These are phyloP conservation scores for Puccinia triticina DNA, from an alignment of 1,284 basidiomycete species.

Conservation along the genomic window DNA sequence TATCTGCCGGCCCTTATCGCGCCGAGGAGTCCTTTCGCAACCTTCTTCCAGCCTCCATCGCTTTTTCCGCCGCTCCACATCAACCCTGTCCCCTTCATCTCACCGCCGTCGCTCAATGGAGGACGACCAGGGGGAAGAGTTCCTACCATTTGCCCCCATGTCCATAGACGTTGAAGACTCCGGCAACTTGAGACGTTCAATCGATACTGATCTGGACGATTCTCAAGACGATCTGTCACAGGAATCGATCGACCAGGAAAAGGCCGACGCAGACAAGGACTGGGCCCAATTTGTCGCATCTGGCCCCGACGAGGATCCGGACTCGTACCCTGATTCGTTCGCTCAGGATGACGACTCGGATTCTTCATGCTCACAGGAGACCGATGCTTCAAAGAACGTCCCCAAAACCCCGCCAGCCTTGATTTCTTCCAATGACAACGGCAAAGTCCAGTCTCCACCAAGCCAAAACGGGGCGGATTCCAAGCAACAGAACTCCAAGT, in stretches of 20 bases:
- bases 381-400: neutral
- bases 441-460: neutral
- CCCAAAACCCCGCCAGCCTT: neutral
- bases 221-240: neutral
- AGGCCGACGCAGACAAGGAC: neutral
- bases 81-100: neutral
- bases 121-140: neutral
- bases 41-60: neutral
- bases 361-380: neutral
- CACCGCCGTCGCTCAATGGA: neutral
- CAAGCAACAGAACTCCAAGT: neutral
- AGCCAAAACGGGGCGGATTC: neutral
- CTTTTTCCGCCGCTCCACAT: neutral
- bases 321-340: conserved; percentile 14
- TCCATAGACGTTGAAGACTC: neutral
- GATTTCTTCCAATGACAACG: neutral
- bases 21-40: neutral
- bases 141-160: neutral
- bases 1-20: neutral
- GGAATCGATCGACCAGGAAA: neutral
- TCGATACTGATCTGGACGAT: neutral
- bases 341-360: neutral
- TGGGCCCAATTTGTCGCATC: conserved; percentile 17
- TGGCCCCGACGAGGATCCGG: neutral
- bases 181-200: neutral